Conservation (phyloP, 2,329 filamentous ascomycete genomes). For the Alternaria sp. region DNA sequence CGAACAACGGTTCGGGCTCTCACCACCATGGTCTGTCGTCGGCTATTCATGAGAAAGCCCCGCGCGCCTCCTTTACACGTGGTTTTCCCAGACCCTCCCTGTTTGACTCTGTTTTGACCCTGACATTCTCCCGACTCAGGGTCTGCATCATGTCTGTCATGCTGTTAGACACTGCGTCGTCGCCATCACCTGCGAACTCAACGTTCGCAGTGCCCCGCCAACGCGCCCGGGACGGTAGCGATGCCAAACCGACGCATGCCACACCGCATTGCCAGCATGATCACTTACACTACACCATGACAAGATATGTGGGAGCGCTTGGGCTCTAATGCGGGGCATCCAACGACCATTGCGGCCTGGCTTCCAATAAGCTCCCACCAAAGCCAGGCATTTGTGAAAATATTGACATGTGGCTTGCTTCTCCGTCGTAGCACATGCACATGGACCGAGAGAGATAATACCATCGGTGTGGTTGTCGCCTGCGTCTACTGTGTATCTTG, state of each 20-base stretch:
- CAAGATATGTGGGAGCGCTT: constrained; percentile 5
- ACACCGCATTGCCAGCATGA: constrained; percentile 26
- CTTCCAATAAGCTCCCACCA: constrained; percentile 20
- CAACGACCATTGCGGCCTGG: background rate
- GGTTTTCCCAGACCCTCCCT: constrained; percentile 24
- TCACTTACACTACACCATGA: constrained; percentile 9
- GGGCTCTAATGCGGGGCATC: constrained; percentile 25
- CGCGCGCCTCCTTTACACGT: constrained; percentile 27
- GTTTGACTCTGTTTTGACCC: background rate
- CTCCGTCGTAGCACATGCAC: constrained; percentile 23
- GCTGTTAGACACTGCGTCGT: background rate
- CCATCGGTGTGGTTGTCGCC: constrained; percentile 2
- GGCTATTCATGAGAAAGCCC: constrained; percentile 20
- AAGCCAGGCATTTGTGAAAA: constrained; percentile 9
- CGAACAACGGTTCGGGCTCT: constrained; percentile 16
- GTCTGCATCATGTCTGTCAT: background rate
- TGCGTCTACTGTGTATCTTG: background rate
- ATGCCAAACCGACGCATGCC: constrained; percentile 31
- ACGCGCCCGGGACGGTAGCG: constrained; percentile 29
- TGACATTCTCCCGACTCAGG: background rate
- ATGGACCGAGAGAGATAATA: constrained; percentile 3
- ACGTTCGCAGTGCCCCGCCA: constrained; percentile 27
- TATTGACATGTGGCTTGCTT: constrained; percentile 23
- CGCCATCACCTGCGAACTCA: constrained; percentile 30
- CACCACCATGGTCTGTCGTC: constrained; percentile 10